These are phyloP conservation scores for Thecaphora thlaspeos DNA, from an alignment of 1,284 basidiomycete genomes.

Conservation along the genomic window DNA sequence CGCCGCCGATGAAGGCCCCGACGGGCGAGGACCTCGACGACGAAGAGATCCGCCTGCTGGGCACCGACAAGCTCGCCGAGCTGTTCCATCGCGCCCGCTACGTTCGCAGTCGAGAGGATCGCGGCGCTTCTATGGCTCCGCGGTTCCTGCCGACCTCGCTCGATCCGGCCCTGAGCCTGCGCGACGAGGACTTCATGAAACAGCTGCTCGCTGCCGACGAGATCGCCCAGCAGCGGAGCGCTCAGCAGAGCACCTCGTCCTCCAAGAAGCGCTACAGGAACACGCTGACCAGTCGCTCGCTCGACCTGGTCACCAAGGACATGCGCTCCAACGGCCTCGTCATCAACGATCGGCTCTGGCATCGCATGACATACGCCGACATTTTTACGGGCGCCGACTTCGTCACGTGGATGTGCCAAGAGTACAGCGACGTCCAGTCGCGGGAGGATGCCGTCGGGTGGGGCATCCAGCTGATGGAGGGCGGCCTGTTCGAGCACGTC, in stretches of 20 bases:
- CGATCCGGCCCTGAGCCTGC: conserved; percentile 51
- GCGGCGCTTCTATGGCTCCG: conserved; percentile 22
- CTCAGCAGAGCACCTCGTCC: conserved; percentile 9
- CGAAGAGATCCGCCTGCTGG: conserved; percentile 82
- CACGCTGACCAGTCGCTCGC: conserved; percentile 13
- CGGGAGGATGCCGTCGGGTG: conserved; percentile 51
- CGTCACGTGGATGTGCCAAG: conserved; percentile 51
- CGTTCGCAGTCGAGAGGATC: conserved; percentile 21
- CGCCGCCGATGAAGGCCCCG: conserved; percentile 61
- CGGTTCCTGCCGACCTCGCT: conserved; percentile 55
- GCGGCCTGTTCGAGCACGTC: conserved; percentile 53
- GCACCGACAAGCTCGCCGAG: conserved; percentile 87
- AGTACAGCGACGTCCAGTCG: conserved; percentile 45
- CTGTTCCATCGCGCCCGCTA: conserved; percentile 64
- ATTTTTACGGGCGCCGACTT: conserved; percentile 54
- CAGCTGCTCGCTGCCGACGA: conserved; percentile 35
- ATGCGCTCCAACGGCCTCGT: conserved; percentile 45
- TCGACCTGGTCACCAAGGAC: conserved; percentile 40
- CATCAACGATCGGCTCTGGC: conserved; percentile 54
- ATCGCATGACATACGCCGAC: conserved; percentile 49
- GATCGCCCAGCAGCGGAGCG: conserved; percentile 25
- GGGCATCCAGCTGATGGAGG: conserved; percentile 41
- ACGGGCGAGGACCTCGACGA: conserved; percentile 63
- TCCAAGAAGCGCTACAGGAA: conserved; percentile 30
- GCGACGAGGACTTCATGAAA: conserved; percentile 51